Conservation (phyloP, 768 basidiomycete genomes). For the Suillus ampliporus region DNA sequence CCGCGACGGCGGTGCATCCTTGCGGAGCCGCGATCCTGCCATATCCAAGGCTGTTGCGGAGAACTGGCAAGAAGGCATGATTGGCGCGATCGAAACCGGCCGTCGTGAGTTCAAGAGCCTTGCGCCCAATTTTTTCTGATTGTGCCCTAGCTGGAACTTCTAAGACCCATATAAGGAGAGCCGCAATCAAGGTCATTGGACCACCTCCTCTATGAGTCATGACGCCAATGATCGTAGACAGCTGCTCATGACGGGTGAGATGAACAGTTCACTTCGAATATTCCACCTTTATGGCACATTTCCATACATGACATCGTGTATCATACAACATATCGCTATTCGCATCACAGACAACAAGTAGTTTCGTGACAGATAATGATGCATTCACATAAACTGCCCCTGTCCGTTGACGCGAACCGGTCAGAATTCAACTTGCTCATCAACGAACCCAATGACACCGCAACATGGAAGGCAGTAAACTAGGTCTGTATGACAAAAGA, state of each 20-base stretch:
- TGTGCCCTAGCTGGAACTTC: constrained; percentile 14
- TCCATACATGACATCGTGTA: constrained; percentile 1
- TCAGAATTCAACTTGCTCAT: no score
- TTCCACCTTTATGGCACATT: not conserved
- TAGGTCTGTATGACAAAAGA: constrained; percentile 68
- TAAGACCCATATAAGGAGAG: constrained; percentile 5
- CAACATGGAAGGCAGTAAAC: constrained; percentile 50
- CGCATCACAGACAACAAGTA: not conserved
- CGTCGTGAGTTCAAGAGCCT: constrained; percentile 22
- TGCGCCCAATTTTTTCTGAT: constrained; percentile 1
- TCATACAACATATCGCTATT: not conserved
- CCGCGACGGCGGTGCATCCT: constrained; percentile 30
- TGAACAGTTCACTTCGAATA: not conserved
- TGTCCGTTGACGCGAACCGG: no score
- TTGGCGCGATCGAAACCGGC: constrained; percentile 22
- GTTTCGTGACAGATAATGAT: no score
- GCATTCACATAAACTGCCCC: no score
- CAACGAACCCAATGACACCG: no score
- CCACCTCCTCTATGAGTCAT: not conserved
- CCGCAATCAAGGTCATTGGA: not conserved
- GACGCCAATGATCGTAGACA: not conserved
- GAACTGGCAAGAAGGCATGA: constrained; percentile 24
- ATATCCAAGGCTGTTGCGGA: constrained; percentile 24
- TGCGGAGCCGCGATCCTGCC: constrained; percentile 20
- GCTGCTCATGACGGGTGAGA: not conserved